Evolutionary conservation across 179 eudicot species (phyloP), one percentile per base, ranked within the genome.

Genomic region (Corrigiola litoralis): DNA sequence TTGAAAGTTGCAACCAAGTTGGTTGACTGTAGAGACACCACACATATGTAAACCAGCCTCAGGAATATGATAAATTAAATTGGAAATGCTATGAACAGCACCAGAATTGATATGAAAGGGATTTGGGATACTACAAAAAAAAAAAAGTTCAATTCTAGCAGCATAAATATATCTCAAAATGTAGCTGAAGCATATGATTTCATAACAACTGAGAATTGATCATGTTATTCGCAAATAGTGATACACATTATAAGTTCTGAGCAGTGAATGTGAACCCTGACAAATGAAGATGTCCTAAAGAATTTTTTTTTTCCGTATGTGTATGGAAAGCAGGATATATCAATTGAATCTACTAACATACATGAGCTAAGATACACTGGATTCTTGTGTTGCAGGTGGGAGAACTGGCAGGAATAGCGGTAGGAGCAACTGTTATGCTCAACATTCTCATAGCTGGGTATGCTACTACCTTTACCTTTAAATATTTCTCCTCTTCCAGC

Each of bases 341-440:
- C 18, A 1, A 63, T 10, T 21, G 61, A 59, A 47, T 65, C 58
- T 47, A 41, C 46, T 36, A 44, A 58, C 49, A 25, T 52, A 18
- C 8, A 37, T 55, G 63, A 41, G 44, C 37, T 67, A 52, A 64
- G 36, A 24, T 46, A 17, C n/a, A n/a, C n/a, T n/a, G n/a, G n/a
- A n/a, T n/a, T n/a, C n/a, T n/a, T n/a, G n/a, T n/a, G n/a, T n/a
- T 71, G 69, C 87, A 92, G 98, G 92, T 90, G 24, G 98, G 98
- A 47, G 96, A 92, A 79, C 75, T 90, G 32, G 97, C 98, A 6
- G 95, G 95, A 63, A 90, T 92, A 14, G 98, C 98, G 21, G 97
- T 92, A n/a, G 98, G 98, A 70, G 98, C 98, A 57, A 92, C 98
- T 53, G 97, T 92, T 75, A 90, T 90, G 98, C 94, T 92, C 60